Evolutionary conservation across 495 filamentous ascomycete species (phyloP), one percentile per base, ranked within the genome.

Genomic region (Aspergillus steynii): DNA sequence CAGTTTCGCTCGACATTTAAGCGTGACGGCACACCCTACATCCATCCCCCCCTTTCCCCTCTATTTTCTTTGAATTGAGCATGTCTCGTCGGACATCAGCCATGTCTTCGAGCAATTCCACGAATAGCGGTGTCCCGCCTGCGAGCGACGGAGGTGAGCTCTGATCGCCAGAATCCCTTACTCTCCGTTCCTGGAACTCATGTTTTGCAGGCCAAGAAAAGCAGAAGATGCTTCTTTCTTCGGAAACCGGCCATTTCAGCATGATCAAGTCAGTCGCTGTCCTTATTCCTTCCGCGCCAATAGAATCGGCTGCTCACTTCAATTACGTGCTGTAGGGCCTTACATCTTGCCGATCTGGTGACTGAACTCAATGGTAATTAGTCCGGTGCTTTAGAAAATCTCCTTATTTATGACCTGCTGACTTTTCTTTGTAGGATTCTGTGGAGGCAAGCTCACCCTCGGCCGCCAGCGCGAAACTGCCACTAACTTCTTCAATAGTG

Each of bases 341-440:
- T 98, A 61, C 95, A 99, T 71, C 85, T 98, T 60, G 95, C 95
- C 20, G 95, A 99, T 77, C 80, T 96, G 48, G 96, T 99, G 66
- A 99, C 95, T 29, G 92, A 96, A 70, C 76, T 98, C 50, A 99
- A 99, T 74, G 93, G 93, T 96, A 81, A 64, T 66, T 34, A 27
- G 14, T 53, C 37, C 9, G 12, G 49, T 47, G 1, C n/a, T 27
- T 62, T 47, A 4, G 48, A 45, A 5, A 15, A 29, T 8, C 12
- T 50, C 4, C 42, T 31, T 37, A 20, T 59, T 50, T 10, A 47
- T 42, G 9, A 31, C 32, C 53, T 26, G 58, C 70, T 74, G 54
- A 74, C 54, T 0, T 28, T 66, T 31, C 27, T 53, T 14, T 32
- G 51, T 66, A 84, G 82, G 81, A 55, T 82, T 84, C 60, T 84